These are phyloP conservation scores for Pulveroboletus ravenelii DNA, from an alignment of 768 basidiomycete species.

Conservation along the genomic window DNA sequence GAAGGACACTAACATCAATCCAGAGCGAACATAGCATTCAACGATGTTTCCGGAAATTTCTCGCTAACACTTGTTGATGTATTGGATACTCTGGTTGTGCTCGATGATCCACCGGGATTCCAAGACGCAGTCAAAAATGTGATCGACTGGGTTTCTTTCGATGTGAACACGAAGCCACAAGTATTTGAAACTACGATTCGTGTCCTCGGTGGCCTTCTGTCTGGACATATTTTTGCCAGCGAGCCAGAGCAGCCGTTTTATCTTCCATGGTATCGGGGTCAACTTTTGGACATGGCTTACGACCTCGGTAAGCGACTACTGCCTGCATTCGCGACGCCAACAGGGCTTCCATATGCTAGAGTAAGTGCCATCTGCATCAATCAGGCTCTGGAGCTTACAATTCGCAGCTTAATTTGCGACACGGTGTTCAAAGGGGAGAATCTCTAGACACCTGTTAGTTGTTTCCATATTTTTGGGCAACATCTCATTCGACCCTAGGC, in stretches of 20 bases:
- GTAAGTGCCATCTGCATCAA: constrained; percentile 34
- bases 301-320: constrained; percentile 84
- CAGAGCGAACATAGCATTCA: constrained; percentile 69
- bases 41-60: constrained; percentile 94
- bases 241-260: constrained; percentile 61
- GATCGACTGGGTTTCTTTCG: constrained; percentile 81
- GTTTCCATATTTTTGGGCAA: not conserved
- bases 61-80: constrained; percentile 80
- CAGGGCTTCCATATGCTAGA: constrained; percentile 89
- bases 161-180: constrained; percentile 95
- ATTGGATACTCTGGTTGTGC: constrained; percentile 86
- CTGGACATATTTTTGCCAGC: constrained; percentile 79
- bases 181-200: constrained; percentile 97
- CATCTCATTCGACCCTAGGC: constrained; percentile 41
- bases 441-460: constrained; percentile 78
- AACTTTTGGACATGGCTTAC: constrained; percentile 74
- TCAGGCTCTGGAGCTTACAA: constrained; percentile 1
- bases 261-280: constrained; percentile 79
- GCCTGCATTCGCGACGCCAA: constrained; percentile 89
- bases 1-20: constrained; percentile 12
- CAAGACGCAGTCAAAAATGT: constrained; percentile 80
- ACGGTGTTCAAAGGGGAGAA: constrained; percentile 74
- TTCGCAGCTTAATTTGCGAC: constrained; percentile 72
- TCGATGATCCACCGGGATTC: constrained; percentile 74
- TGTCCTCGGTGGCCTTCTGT: constrained; percentile 84